These are phyloP conservation scores for Akanthomyces lecanii DNA, from an alignment of 2,329 filamentous ascomycete species.

Conservation along the genomic window DNA sequence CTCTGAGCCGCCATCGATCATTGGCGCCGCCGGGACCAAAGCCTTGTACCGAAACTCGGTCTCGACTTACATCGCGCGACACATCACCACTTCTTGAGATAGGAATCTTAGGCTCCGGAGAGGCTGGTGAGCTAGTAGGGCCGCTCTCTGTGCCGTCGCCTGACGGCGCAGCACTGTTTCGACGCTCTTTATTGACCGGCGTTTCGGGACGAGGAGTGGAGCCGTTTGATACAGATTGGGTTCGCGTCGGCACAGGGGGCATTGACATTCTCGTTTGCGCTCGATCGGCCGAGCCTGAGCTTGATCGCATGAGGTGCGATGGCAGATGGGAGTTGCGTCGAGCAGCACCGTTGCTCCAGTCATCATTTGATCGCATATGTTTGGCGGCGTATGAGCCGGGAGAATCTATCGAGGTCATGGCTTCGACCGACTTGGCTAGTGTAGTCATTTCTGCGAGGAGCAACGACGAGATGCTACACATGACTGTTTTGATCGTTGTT, in stretches of 20 bases:
- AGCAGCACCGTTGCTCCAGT: slow-evolving; percentile 31
- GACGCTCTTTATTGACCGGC: slow-evolving; percentile 45
- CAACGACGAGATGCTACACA: slow-evolving; percentile 73
- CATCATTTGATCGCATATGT: slow-evolving; percentile 42
- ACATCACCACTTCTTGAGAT: slow-evolving; percentile 40
- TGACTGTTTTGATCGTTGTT: slow-evolving; percentile 76
- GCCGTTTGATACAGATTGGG: slow-evolving; percentile 39
- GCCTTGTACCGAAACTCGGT: slow-evolving; percentile 62
- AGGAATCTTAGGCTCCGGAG: slow-evolving; percentile 37
- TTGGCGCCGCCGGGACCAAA: slow-evolving; percentile 68
- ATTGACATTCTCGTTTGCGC: slow-evolving; percentile 73
- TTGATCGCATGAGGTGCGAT: slow-evolving; percentile 44
- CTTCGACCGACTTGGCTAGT: slow-evolving; percentile 68
- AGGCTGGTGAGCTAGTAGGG: slow-evolving; percentile 32
- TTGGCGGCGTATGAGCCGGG: slow-evolving; percentile 52
- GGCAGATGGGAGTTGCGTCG: slow-evolving; percentile 54
- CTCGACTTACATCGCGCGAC: slow-evolving; percentile 47
- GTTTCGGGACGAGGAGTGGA: slow-evolving; percentile 44
- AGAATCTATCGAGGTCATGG: slow-evolving; percentile 70
- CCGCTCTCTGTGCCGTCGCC: slow-evolving; percentile 44
- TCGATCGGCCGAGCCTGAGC: slow-evolving; percentile 56
- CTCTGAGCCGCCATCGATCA: slow-evolving; percentile 74
- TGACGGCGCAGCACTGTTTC: slow-evolving; percentile 44
- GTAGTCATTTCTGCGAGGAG: slow-evolving; percentile 72
- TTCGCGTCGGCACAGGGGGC: slow-evolving; percentile 58